Evolutionary conservation across 2,329 filamentous ascomycete species (phyloP), one percentile per base, ranked within the genome.

Genomic region (Curvularia sp.): DNA sequence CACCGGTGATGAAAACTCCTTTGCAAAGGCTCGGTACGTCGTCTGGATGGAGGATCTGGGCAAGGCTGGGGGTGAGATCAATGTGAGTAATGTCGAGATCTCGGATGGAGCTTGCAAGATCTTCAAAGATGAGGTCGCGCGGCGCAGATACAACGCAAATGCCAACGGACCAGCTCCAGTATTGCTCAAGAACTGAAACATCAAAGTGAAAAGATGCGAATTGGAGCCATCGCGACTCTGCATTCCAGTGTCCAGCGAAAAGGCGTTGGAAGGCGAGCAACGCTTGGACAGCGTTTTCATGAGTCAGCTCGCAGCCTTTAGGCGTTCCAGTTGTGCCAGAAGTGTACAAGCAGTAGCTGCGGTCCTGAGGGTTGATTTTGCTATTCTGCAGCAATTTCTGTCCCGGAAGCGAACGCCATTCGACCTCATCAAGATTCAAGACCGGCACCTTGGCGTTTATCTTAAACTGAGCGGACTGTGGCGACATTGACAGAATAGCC

Each of bases 141-240:
- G 92, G 90, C 6, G 91, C 93, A 2, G 91, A 88, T 1, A 94
- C 89, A 0, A 97, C 84, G 3, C 90, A 89, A 25, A 97, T 93
- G 1, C 93, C 93, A 0, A 95, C 90, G 27, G 89, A 92, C 93
- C 93, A 97, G 57, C 89, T 95, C 92, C 92, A 97, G 74, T 94
- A 97, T 70, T 97, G 93, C 72, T 97, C 93, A 0, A 97, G 82
- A 0, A 97, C 90, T 1, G 91, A 95, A 3, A 97, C 93, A 68
- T 97, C 94, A 60, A 97, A 97, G 75, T 97, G 94, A 55, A 97
- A 92, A 0, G 92, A 93, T 1, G 94, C 94, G 71, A 97, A 97
- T 71, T 97, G 94, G 0, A 97, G 81, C 89, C 92, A 97, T 57
- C 90, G 86, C 0, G 93, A 96, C 0, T 84, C 73, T 0, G 81